Conservation (phyloP, 1,284 basidiomycete species). For the Leucocoprinus gongylophorus region DNA sequence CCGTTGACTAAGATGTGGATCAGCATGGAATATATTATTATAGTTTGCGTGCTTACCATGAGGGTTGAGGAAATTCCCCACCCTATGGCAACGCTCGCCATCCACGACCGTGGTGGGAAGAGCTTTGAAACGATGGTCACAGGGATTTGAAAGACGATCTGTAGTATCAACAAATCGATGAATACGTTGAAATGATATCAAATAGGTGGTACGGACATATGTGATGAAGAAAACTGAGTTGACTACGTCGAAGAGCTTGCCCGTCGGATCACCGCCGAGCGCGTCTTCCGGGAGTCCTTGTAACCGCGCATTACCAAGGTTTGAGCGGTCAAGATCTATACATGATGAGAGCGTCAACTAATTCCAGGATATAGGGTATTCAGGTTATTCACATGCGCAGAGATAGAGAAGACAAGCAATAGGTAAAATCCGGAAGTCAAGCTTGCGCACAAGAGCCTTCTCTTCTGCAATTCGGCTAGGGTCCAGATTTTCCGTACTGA, state of each 20-base stretch:
- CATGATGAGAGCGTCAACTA: neutral
- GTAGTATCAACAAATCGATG: neutral
- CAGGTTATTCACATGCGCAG: slow-evolving; percentile 54
- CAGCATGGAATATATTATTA: neutral
- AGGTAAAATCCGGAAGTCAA: slow-evolving; percentile 63
- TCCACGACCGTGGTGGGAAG: slow-evolving; percentile 57
- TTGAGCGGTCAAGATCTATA: slow-evolving; percentile 65
- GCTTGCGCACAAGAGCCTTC: slow-evolving; percentile 50
- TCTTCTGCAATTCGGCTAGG: slow-evolving; percentile 30
- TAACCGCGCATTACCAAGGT: slow-evolving; percentile 69
- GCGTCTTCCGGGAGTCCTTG: slow-evolving; percentile 60
- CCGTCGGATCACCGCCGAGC: slow-evolving; percentile 60
- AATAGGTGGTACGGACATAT: slow-evolving; percentile 43
- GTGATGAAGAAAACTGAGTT: slow-evolving; percentile 72
- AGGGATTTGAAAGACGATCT: slow-evolving; percentile 70
- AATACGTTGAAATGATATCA: neutral
- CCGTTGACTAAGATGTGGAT: slow-evolving; percentile 39
- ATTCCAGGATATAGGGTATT: slow-evolving; percentile 22
- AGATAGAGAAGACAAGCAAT: slow-evolving; percentile 67
- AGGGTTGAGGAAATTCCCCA: slow-evolving; percentile 67
- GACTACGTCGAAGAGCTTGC: slow-evolving; percentile 64
- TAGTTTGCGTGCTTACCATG: slow-evolving; percentile 41
- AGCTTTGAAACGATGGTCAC: slow-evolving; percentile 61
- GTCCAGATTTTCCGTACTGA: slow-evolving; percentile 1
- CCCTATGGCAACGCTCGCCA: slow-evolving; percentile 56